Base-by-base conservation (phyloP, 2,329 filamentous ascomycete genomes). In the Tolypocladium inflatum region DNA sequence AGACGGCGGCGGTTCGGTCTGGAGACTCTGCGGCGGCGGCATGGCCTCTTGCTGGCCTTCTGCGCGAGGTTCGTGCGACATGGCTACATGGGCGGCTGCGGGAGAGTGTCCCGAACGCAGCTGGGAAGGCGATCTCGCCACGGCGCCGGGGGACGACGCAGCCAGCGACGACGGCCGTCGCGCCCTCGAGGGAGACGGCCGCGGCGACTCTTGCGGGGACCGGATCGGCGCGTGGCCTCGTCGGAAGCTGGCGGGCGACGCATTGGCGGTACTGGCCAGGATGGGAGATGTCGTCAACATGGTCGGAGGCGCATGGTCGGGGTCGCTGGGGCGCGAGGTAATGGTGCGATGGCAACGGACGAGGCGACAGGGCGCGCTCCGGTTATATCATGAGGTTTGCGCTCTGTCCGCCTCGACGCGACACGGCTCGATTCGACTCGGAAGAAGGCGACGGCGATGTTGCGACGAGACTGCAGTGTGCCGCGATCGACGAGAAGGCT, bases 241-340 rank as follows among this genome's bases (percentile, higher is more conserved):
- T 64, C 64, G 73, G 70, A 71, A 79, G 71, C 65, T 75, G 65
- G 73, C 72, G 61, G 80, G 79, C 55, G 80, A 82, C 67, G 77
- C 75, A 76, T 77, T 81, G 73, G 78, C 74, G 64, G 79, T 74
- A 67, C 72, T 71, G 68, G 78, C 69, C 67, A 78, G 73, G 64
- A 78, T 73, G 61, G 80, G 80, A 67, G 80, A 83, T 68, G 79
- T 80, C 71, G 80, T 81, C 78, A 83, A 78, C 81, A 84, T 84
- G 76, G 72, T 81, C 74, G 72, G 72, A 72, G 72, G 71, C 72
- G 73, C 78, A 78, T 80, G 70, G 72, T 80, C 70, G 66, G 69
- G 65, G 68, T 62, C 63, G 59, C 52, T 57, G 55, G 58, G 21
- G 55, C 45, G 52, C 50, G 42, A 57, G 57, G 33, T 15, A 48